phyloP scores from a whole-genome alignment of 2,329 filamentous ascomycete genomes.

The Davidsoniella eucalypti region DNA sequence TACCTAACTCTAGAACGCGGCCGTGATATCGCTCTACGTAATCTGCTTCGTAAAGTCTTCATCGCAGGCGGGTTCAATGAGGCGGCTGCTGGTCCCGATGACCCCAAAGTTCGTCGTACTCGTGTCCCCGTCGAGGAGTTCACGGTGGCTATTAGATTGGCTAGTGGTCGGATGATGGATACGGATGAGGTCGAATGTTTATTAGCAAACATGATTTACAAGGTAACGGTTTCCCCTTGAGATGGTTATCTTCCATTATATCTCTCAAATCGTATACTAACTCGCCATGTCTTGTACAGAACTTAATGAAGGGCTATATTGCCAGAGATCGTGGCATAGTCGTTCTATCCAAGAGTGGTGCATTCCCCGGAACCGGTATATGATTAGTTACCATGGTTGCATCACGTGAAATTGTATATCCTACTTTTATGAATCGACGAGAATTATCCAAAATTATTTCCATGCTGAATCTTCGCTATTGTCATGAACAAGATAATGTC shows the following conservation, averaged over 20 bases:
- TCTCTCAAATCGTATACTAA: not conserved
- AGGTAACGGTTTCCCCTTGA: conserved; percentile 39
- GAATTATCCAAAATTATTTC: no score
- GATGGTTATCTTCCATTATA: not conserved
- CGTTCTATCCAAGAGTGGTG: conserved; percentile 80
- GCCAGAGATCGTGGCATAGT: conserved; percentile 78
- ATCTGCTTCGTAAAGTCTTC: conserved; percentile 84
- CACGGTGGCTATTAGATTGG: conserved; percentile 63
- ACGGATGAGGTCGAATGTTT: conserved; percentile 90
- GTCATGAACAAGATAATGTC: no score
- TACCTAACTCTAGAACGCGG: conserved; percentile 88
- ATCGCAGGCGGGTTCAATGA: conserved; percentile 69
- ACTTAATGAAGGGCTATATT: conserved; percentile 96
- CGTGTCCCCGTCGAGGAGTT: conserved; percentile 75
- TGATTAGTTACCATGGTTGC: conserved; percentile 18
- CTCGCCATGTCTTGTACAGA: conserved; percentile 30
- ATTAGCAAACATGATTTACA: conserved; percentile 94
- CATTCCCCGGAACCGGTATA: conserved; percentile 79
- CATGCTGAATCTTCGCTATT: no score
- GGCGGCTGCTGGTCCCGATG: conserved; percentile 36
- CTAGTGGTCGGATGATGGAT: conserved; percentile 52
- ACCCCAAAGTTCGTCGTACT: conserved; percentile 40
- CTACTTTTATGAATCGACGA: no score
- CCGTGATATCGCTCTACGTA: conserved; percentile 80
- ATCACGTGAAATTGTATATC: no score